Evolutionary conservation across 768 basidiomycete genomes (phyloP).

Genomic region (Naganishia friedmannii): DNA sequence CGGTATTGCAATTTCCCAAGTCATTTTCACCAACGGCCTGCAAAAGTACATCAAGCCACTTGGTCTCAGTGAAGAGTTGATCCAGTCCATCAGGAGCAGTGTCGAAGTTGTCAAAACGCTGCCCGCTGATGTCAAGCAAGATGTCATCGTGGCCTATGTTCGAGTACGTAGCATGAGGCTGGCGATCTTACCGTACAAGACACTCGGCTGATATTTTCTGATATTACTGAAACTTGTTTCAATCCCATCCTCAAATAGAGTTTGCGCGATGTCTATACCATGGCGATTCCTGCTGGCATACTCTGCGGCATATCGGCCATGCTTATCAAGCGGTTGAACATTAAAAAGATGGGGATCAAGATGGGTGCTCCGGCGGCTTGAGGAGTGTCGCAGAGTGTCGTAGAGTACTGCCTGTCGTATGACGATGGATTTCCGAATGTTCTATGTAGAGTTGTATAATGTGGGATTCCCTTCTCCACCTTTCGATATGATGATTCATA

Average conservation of each 20-base stretch:
- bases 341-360: constrained; percentile 37
- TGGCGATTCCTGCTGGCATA: constrained; percentile 38
- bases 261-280: constrained; percentile 42
- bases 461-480: no score
- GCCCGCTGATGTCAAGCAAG: constrained; percentile 34
- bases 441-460: no score
- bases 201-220: not conserved
- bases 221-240: not conserved
- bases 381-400: not conserved
- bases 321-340: constrained; percentile 42
- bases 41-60: constrained; percentile 36
- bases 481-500: no score
- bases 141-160: constrained; percentile 46
- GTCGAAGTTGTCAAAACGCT: constrained; percentile 34
- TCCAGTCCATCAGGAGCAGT: constrained; percentile 36
- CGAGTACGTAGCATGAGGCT: not conserved
- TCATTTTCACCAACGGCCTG: constrained; percentile 27
- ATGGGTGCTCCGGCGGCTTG: constrained; percentile 34
- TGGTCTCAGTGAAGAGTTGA: constrained; percentile 39
- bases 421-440: no score
- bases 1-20: constrained; percentile 44
- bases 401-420: no score
- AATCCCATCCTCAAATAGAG: constrained; percentile 28
- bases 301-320: constrained; percentile 32
- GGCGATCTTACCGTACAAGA: not conserved